A percentile compares a stretch with the other conserved stretches of the same genome.
Evolutionary conservation across 495 filamentous ascomycete species (phyloP).

Genomic region (Aspergillus asperescens): DNA sequence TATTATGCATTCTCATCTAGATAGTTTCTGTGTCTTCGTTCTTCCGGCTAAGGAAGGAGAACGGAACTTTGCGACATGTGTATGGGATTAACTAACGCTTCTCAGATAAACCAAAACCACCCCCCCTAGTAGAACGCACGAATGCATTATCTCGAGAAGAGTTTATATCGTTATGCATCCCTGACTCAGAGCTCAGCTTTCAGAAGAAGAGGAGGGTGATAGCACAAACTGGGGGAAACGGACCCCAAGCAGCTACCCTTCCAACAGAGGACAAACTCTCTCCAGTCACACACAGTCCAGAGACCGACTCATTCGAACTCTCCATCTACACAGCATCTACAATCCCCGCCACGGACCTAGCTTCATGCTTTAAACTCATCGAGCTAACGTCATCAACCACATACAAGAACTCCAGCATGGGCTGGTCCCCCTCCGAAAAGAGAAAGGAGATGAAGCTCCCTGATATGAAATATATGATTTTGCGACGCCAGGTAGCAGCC

Average conservation of each 20-base stretch:
- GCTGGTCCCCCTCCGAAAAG: conserved; percentile 71
- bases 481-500: conserved; percentile 34
- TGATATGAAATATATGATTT: conserved; percentile 62
- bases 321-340: conserved; percentile 42
- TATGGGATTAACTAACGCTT: background rate
- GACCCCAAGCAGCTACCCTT: background rate
- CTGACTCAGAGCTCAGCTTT: conserved; percentile 14
- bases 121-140: conserved; percentile 41
- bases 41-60: too few relatives aligned
- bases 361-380: conserved; percentile 66
- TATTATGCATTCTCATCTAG: background rate
- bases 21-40: background rate
- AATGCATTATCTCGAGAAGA: conserved; percentile 33
- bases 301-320: conserved; percentile 5
- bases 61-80: too few relatives aligned
- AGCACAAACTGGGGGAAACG: background rate
- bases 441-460: conserved; percentile 67
- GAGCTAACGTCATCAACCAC: conserved; percentile 59
- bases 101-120: conserved; percentile 11
- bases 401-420: conserved; percentile 58
- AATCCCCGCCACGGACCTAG: conserved; percentile 50
- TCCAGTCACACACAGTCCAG: background rate
- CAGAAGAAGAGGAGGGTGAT: background rate
- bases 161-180: conserved; percentile 31
- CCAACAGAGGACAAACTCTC: too few relatives aligned